Evolutionary conservation across 768 basidiomycete genomes (phyloP).

Genomic region (Boletus tylopilopsis): DNA sequence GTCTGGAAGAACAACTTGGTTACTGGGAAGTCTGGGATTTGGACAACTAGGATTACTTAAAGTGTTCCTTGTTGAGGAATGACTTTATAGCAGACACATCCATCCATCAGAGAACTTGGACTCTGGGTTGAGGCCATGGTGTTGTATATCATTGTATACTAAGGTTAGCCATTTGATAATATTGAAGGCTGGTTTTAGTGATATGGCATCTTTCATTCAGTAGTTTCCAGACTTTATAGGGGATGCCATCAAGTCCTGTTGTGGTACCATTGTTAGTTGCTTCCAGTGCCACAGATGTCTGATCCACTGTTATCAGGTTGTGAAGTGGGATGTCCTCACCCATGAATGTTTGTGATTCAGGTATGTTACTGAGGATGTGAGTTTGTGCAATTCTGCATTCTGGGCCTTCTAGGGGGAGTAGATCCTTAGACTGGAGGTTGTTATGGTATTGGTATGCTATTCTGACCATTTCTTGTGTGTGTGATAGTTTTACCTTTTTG

Average conservation of each 20-base stretch:
- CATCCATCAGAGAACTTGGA: background rate
- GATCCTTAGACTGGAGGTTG: conserved; percentile 17
- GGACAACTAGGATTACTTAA: too few species aligned
- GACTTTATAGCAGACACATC: conserved; percentile 1
- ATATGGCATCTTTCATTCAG: too few species aligned
- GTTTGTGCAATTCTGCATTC: accelerated
- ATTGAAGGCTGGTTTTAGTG: background rate
- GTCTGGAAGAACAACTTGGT: too few species aligned
- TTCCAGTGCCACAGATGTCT: background rate
- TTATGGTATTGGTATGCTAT: conserved; percentile 15
- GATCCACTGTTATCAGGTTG: conserved; percentile 16
- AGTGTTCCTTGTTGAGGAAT: too few species aligned
- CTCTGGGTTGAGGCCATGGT: background rate
- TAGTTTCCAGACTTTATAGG: background rate
- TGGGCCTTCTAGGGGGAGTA: background rate
- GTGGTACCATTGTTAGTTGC: background rate
- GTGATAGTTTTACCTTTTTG: background rate
- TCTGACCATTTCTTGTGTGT: conserved; percentile 36
- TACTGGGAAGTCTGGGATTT: too few species aligned
- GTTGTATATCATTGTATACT: background rate
- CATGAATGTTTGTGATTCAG: background rate
- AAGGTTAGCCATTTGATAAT: background rate
- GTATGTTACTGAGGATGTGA: background rate
- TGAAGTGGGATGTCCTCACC: conserved; percentile 12
- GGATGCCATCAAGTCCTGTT: background rate